These are phyloP conservation scores for Pythium sp. DNA, from an alignment of 352 stramenopile species.

Conservation along the genomic window DNA sequence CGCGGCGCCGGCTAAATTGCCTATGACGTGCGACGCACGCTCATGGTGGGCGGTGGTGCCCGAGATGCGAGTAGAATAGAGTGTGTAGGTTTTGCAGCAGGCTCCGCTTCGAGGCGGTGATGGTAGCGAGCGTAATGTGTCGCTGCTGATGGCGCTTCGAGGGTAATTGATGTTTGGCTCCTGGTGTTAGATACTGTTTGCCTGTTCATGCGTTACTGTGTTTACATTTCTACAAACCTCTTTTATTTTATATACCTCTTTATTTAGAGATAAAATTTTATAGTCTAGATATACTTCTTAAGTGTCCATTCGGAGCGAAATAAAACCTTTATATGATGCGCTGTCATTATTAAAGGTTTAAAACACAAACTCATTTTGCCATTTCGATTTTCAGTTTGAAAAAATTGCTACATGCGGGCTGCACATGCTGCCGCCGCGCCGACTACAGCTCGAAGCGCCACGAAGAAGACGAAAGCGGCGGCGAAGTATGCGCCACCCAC, in stretches of 20 bases:
- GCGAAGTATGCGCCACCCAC: background rate
- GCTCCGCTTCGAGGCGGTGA: background rate
- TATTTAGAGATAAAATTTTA: background rate
- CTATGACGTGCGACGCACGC: background rate
- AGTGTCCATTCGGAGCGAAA: background rate
- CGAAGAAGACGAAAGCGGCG: background rate
- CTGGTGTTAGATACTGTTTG: background rate
- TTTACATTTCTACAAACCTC: background rate
- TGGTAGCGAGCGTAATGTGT: background rate
- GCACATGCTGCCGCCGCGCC: background rate
- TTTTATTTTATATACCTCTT: background rate
- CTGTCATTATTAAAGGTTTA: background rate
- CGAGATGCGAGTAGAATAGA: background rate
- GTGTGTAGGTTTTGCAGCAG: background rate
- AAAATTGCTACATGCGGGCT: background rate
- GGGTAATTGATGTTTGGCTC: background rate
- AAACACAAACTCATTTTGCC: background rate
- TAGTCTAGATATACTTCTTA: background rate
- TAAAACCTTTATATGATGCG: background rate
- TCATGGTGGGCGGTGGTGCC: background rate
- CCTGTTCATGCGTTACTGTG: background rate
- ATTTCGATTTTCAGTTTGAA: background rate
- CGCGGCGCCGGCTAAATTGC: conserved; percentile 34
- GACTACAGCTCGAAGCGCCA: background rate
- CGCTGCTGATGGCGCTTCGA: background rate